Percentiles rank a stretch among this genome's conserved stretches.
Evolutionary conservation across 441 rosid species (phyloP).

Genomic region (Flueggea neowawraea): DNA sequence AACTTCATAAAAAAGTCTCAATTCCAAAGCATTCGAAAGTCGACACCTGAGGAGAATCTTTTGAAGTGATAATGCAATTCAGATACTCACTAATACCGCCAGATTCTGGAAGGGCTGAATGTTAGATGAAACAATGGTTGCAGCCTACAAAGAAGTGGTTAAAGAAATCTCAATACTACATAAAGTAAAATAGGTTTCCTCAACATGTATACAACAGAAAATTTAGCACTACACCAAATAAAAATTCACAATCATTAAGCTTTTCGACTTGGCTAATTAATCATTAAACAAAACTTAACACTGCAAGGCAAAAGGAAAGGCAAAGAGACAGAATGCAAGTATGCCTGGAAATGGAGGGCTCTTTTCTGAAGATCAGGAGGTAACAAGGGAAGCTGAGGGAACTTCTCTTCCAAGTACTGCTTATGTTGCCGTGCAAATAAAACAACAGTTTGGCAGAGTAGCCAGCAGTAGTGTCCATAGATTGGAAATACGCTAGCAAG

Average conservation of each 20-base stretch:
- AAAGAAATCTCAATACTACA: neutral
- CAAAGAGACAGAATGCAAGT: neutral
- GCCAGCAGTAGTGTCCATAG: no score
- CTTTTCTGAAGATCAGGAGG: constrained; percentile 57
- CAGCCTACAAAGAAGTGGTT: constrained; percentile 36
- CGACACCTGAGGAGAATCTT: neutral
- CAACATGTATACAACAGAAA: neutral
- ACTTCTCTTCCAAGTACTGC: constrained; percentile 87
- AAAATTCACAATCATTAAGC: no score
- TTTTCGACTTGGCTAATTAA: no score
- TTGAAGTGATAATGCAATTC: constrained; percentile 4
- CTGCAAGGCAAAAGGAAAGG: neutral
- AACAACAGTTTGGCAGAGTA: neutral
- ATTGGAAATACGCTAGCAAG: no score
- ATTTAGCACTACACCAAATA: no score
- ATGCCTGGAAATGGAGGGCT: constrained; percentile 70
- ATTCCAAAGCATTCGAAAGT: neutral
- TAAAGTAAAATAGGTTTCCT: neutral
- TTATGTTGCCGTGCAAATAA: neutral
- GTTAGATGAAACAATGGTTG: constrained; percentile 64
- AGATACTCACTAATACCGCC: constrained; percentile 40
- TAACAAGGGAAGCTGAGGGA: constrained; percentile 64
- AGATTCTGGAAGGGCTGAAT: constrained; percentile 81
- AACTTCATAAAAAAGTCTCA: neutral
- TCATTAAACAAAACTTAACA: neutral